Base-by-base conservation (phyloP, 495 filamentous ascomycete genomes). In the Aspergillus baeticus region DNA sequence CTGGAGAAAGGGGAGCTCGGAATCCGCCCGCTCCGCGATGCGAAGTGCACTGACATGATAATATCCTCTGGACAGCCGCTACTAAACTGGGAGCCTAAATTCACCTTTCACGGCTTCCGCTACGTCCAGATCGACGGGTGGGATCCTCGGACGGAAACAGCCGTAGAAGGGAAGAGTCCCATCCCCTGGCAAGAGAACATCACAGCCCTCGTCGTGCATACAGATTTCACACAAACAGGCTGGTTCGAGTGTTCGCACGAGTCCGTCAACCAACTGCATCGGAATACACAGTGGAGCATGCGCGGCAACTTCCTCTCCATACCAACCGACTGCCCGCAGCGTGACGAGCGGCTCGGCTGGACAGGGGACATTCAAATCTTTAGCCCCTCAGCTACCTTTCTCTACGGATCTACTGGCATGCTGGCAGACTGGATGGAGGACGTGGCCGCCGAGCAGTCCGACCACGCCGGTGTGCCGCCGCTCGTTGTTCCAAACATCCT, bases 281-380 rank as follows among this genome's bases (percentile, higher is more conserved):
- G 68, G 6, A 84, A 84, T 39, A 70, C 79, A 1, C 57, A 60
- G 29, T 82, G 80, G 81, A 73, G 72, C n/a, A 81, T 83, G 77
- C 74, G 74, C 14, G 78, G 80, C 0, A 84, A 84, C 45, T 84
- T 84, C 48, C 66, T 84, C 54, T 69, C 66, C 23, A 64, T 83
- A 0, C 81, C 81, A 5, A 83, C 78, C 0, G 81, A 84, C 52
- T 83, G 81, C 50, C 79, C 81, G 0, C 78, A 82, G 55, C 72
- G 81, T 15, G 81, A 84, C 54, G 81, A 84, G 62, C 74, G 81
- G 2, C 61, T 84, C 1, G 81, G 81, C 3, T 84, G 81, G 81
- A 83, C 81, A 0, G 81, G 81, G 3, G 81, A 84, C 54, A 72
- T 76, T 8, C 75, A 80, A 53, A 71, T 79, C 13, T 84, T 84